phyloP scores from a whole-genome alignment of 768 basidiomycete genomes.

The Clitopilus hobsonii region DNA sequence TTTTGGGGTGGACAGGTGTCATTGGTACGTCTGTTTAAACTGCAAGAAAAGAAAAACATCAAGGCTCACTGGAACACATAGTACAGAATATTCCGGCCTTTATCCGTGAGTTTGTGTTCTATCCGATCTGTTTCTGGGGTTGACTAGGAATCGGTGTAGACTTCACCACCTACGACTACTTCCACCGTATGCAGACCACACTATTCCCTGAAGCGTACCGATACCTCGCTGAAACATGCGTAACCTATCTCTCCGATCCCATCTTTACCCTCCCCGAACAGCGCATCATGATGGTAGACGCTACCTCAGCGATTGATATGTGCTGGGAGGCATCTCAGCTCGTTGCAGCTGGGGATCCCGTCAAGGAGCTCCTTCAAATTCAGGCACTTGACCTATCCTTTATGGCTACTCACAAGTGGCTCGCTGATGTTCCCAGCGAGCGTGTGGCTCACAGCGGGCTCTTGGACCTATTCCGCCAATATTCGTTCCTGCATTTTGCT shows the following conservation, averaged over 20 bases:
- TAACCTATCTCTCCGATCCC: background rate
- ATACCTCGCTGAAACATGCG: background rate
- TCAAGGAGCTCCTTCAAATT: too few species aligned
- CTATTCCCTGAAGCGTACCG: background rate
- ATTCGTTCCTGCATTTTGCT: background rate
- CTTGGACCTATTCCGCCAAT: too few species aligned
- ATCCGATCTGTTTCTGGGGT: background rate
- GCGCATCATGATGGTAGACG: background rate
- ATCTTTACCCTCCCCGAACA: background rate
- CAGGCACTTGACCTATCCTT: too few species aligned
- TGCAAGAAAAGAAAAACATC: background rate
- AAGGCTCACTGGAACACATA: background rate
- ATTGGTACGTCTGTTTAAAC: background rate
- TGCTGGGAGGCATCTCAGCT: background rate
- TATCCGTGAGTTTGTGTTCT: background rate
- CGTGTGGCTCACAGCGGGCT: too few species aligned
- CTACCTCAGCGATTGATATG: background rate
- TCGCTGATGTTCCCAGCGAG: too few species aligned
- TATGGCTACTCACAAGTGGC: too few species aligned
- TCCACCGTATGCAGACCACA: background rate
- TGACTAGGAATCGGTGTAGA: background rate
- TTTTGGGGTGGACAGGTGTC: background rate
- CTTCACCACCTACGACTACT: background rate
- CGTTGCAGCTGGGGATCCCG: too few species aligned
- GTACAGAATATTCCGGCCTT: background rate